Evolutionary conservation across 148 eudicot species (phyloP), one percentile per base, ranked within the genome.

Genomic region (Rhododendron williamsianum): DNA sequence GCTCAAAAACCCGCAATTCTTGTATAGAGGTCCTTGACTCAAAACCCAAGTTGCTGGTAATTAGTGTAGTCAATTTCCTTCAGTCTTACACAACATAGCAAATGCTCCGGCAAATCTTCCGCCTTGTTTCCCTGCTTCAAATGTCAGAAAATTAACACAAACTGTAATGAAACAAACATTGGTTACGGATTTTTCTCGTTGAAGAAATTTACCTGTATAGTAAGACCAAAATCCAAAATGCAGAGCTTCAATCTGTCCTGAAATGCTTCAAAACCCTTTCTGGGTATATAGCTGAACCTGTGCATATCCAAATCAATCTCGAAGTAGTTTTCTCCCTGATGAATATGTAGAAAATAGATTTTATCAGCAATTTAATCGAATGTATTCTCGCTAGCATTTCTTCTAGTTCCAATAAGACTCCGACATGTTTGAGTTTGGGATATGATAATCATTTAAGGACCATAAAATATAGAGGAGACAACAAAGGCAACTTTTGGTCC

Each of bases 251-350:
- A 85, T 87, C 98, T 90, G 84, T 93, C 96, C 83, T 91, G 93
- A 86, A 96, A 88, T 46, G 98, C 89, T 87, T 96, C 98, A 45
- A 96, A 91, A 56, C 98, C 98, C 92, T 91, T 96, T 85, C 98
- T 89, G 81, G 94, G 93, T 45, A 96, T 90, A 89, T 94, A 96
- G 86, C 95, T 93, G 86, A 96, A 96, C 90, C 98, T 90, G 91
- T 96, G 98, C 82, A 94, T 94, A 81, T 96, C 96, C 92, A 96
- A 88, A 88, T 96, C 98, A 73, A 96, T 94, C 88, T 96, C 98
- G 2, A 96, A 88, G 88, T 96, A 96, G 89, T 94, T 94, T 81
- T 92, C 98, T 33, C 98, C 98, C 98, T 96, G 89, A 71, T 30
- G 46, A 81, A 51, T 76, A 46, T 21, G 6, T 5, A 16, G 5